phyloP scores from a whole-genome alignment of 257 asterid species.

The Solanum gracilifrons region DNA sequence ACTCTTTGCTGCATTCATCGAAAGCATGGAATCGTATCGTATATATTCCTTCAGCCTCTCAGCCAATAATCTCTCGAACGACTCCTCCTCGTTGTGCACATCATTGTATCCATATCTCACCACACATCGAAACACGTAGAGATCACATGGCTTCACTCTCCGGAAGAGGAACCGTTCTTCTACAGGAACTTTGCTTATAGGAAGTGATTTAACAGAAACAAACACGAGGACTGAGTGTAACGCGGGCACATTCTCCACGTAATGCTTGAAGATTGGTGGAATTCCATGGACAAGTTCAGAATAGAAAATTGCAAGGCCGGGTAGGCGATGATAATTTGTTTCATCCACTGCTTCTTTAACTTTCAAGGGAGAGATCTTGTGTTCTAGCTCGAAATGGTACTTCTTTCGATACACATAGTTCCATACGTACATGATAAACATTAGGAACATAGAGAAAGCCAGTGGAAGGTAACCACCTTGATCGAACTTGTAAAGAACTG shows the following conservation, averaged over 20 bases:
- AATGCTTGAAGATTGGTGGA: constrained; percentile 56
- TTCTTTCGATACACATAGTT: constrained; percentile 32
- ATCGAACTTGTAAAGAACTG: constrained; percentile 42
- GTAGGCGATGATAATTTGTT: constrained; percentile 14
- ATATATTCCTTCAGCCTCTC: constrained; percentile 30
- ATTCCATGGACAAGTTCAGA: constrained; percentile 59
- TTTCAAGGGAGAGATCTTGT: constrained; percentile 34
- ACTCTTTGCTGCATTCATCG: background rate
- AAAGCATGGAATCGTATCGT: constrained; percentile 1
- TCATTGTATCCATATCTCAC: constrained; percentile 57
- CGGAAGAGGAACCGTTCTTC: constrained; percentile 49
- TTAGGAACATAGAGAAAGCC: constrained; percentile 25
- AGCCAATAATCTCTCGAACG: constrained; percentile 24
- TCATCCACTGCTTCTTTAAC: constrained; percentile 10
- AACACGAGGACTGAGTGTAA: constrained; percentile 42
- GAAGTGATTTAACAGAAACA: constrained; percentile 44
- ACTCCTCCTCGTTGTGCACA: constrained; percentile 19
- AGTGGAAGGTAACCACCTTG: constrained; percentile 51
- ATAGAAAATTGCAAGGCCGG: constrained; percentile 49
- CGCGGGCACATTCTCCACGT: constrained; percentile 35
- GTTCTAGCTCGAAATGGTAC: constrained; percentile 34
- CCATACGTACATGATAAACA: constrained; percentile 44
- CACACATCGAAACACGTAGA: constrained; percentile 37
- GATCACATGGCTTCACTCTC: constrained; percentile 28
- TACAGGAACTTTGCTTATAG: constrained; percentile 31